These are phyloP conservation scores for Russula earlei DNA, from an alignment of 768 basidiomycete genomes.

Conservation along the genomic window DNA sequence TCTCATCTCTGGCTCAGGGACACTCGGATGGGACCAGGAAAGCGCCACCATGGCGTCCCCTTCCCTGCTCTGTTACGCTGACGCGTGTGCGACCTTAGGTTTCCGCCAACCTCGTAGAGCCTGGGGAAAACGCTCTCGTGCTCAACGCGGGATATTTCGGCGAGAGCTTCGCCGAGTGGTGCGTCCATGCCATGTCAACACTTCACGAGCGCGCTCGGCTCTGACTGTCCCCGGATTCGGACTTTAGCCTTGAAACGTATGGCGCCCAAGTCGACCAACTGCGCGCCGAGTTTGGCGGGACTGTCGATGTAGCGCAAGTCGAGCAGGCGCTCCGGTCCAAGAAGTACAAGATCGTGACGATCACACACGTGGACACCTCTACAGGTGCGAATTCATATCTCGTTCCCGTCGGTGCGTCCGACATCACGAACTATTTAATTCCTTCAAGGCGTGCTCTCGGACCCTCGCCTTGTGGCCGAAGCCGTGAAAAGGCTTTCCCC, in stretches of 20 bases:
- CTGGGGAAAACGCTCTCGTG: slow-evolving; percentile 70
- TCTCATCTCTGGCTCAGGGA: slow-evolving; percentile 89
- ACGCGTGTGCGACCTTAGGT: slow-evolving; percentile 37
- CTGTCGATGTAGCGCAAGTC: slow-evolving; percentile 50
- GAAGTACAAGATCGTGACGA: slow-evolving; percentile 81
- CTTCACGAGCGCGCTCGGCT: background rate
- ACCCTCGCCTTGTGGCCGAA: slow-evolving; percentile 66
- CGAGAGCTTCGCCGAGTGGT: slow-evolving; percentile 85
- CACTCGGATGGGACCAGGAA: slow-evolving; percentile 94
- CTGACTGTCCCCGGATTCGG: background rate
- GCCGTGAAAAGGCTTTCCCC: slow-evolving; percentile 72
- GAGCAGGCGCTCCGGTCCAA: slow-evolving; percentile 63
- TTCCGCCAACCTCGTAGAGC: slow-evolving; percentile 82
- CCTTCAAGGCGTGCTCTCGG: slow-evolving; percentile 65
- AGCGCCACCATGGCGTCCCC: slow-evolving; percentile 20
- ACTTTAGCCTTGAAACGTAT: slow-evolving; percentile 66
- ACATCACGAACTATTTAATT: background rate
- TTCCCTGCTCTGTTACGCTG: background rate
- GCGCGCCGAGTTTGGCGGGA: slow-evolving; percentile 73
- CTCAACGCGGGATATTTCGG: slow-evolving; percentile 92
- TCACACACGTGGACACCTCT: slow-evolving; percentile 94
- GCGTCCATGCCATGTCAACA: slow-evolving; percentile 33
- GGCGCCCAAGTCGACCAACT: slow-evolving; percentile 83
- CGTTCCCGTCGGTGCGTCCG: background rate
- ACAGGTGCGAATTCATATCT: slow-evolving; percentile 39